Base-by-base conservation (phyloP, 192 early-diverging fungal species). In the Lobulomyces angularis region DNA sequence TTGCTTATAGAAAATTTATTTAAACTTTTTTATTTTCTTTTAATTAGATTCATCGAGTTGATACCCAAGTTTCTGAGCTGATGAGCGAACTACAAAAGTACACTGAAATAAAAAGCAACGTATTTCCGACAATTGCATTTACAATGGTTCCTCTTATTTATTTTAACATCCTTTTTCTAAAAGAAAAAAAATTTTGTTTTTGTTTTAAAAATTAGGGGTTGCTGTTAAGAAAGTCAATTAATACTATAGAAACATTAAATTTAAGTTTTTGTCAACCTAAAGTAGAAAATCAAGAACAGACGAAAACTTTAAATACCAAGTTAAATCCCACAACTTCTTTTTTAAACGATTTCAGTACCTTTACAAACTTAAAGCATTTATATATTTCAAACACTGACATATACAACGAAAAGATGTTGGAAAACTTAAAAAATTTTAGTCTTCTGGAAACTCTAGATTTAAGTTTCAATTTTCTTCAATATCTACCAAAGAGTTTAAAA, bases 391-490 rank as follows among this genome's bases (percentile, higher is more conserved):
- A 39, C 16, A 12, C 30, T 12, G 12, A 12, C n/a, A 12, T 39
- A 32, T 12, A 32, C 31, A 32, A 32, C 31, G 30, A 12, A 11
- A 39, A 39, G 30, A 12, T 30, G 32, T 12, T 23, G n/a, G 38
- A 39, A 11, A 11, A 16, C 12, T 39, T 39, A 12, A 12, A 39
- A 12, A 32, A 42, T 17, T 58, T 64, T 24, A 46, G 60, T 2
- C 25, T 19, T 16, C 46, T 73, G 3, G 57, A 59, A 42, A 16
- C n/a, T 3, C 48, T 73, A n/a, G 65, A 73, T 30, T 17, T 67
- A 33, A 63, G 56, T 28, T 69, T 65, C 35, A 73, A 73, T 35
- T 18, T 51, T 72, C 12, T 16, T 35, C 1, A 21, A 21, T 11
- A 21, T 65, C 5, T 32, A 38, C 3, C 34, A 30, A 2, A 23